Base-by-base conservation (phyloP, 2,329 filamentous ascomycete genomes). In the Phyllosticta citrichinensis region DNA sequence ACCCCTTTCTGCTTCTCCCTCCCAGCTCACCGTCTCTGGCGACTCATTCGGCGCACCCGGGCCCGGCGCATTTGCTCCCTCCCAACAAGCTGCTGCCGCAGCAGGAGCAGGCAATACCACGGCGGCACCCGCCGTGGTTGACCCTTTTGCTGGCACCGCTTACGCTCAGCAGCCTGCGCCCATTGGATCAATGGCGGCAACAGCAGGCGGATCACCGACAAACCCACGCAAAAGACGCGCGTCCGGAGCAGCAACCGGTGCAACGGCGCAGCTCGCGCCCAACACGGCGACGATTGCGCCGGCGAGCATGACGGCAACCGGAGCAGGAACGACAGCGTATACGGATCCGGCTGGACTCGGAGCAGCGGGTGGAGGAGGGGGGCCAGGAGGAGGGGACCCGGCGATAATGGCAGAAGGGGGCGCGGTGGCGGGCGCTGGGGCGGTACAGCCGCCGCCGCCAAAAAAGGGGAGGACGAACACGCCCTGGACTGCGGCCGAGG, bases 381-480 rank as follows among this genome's bases (percentile, higher is more conserved):
- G 53, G 57, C 22, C 54, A 56, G 59, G 12, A 24, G 20, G 25
- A 24, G 52, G 20, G 53, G 58, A 61, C 27, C 59, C 59, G 40
- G 50, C 59, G n/a, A 47, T 35, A 35, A 3, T 61, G 27, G 59
- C 25, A 22, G 55, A 14, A 40, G 57, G 30, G 52, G 19, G 55
- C 40, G 19, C 12, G 9, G 30, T 51, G 52, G 59, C 47, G 53
- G n/a, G 53, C 56, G 33, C 59, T 40, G 33, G 52, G 59, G 52
- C 58, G 2, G 58, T 62, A 17, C 61, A 55, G 25, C 62, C 73
- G 65, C 74, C 67, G 61, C 70, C 80, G 6, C 80, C 83, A 55
- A 99, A 97, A 79, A 97, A 97, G 79, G 94, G 91, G 69, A 83
- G 94, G 63, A 97, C 94, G n/a, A 99, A 99, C 72, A 99, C 94